A percentile compares a stretch with the other conserved stretches of the same genome.
Evolutionary conservation across 2,329 filamentous ascomycete genomes (phyloP).

Genomic region (Trichophaea hybrida): DNA sequence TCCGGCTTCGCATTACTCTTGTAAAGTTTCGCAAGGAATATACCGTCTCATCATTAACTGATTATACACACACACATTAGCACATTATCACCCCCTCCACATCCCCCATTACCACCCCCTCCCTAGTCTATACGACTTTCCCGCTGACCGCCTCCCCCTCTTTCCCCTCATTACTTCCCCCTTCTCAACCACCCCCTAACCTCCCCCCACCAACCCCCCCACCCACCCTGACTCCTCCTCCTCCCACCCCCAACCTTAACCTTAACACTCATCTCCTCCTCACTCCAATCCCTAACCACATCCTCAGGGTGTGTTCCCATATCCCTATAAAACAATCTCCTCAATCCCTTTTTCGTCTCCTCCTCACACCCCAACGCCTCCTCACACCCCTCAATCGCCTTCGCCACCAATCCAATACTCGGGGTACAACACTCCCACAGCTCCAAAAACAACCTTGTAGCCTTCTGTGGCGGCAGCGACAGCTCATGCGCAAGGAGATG

Average conservation of each 20-base stretch:
- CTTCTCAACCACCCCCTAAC: neutral
- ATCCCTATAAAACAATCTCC: slow-evolving; percentile 13
- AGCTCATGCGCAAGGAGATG: slow-evolving; percentile 16
- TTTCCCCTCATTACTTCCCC: neutral
- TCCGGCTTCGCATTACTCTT: too few species aligned
- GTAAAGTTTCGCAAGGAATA: too few species aligned
- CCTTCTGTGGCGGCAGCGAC: slow-evolving; percentile 13
- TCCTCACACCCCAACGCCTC: slow-evolving; percentile 16
- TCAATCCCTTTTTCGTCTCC: slow-evolving; percentile 15
- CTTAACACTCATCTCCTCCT: neutral
- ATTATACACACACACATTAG: too few species aligned
- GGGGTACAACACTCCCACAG: slow-evolving; percentile 20
- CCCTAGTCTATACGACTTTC: neutral
- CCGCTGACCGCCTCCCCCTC: neutral
- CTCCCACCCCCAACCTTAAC: neutral
- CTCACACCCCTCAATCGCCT: slow-evolving; percentile 18
- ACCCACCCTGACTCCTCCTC: neutral
- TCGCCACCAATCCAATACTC: slow-evolving; percentile 14
- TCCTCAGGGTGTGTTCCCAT: neutral
- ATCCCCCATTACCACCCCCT: too few species aligned
- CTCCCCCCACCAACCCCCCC: neutral
- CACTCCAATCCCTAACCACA: neutral
- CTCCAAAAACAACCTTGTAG: slow-evolving; percentile 16
- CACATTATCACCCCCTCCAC: too few species aligned
- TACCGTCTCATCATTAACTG: too few species aligned